Evolutionary conservation across 2,329 filamentous ascomycete species (phyloP).

Genomic region (Hypoxylon sp.): DNA sequence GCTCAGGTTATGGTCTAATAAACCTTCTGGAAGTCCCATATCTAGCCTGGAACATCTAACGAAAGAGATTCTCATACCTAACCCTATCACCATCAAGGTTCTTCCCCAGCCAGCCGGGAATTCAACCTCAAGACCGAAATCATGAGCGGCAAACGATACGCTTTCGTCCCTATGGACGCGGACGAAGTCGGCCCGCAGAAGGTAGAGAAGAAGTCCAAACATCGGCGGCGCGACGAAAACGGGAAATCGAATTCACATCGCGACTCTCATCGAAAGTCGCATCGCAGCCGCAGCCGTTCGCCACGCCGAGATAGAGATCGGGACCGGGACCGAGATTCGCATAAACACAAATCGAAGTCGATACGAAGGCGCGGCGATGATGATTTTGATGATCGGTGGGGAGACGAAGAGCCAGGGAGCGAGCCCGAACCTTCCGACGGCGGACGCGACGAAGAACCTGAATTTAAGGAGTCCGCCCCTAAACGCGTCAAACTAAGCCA

Average conservation of each 20-base stretch:
- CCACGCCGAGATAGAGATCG: slow-evolving; percentile 44
- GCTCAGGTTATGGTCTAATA: not conserved
- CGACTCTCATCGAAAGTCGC: slow-evolving; percentile 50
- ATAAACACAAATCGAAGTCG: slow-evolving; percentile 57
- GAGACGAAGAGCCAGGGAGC: slow-evolving; percentile 76
- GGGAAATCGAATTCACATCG: slow-evolving; percentile 44
- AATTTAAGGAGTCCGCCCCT: slow-evolving; percentile 77
- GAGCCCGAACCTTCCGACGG: slow-evolving; percentile 63
- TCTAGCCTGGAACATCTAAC: not conserved
- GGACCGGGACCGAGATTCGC: slow-evolving; percentile 33
- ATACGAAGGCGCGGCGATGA: slow-evolving; percentile 61
- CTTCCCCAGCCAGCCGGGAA: not conserved
- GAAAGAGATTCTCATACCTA: not conserved
- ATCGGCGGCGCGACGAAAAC: slow-evolving; percentile 57
- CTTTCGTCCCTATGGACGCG: slow-evolving; percentile 77
- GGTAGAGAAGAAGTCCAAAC: slow-evolving; percentile 62
- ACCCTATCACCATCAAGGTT: not conserved
- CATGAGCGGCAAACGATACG: slow-evolving; percentile 74
- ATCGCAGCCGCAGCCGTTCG: slow-evolving; percentile 52
- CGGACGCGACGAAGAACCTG: slow-evolving; percentile 67
- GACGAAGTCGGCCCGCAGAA: slow-evolving; percentile 71
- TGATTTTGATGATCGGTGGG: slow-evolving; percentile 85
- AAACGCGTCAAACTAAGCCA: slow-evolving; percentile 79
- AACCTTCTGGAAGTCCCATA: not conserved
- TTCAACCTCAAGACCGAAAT: slow-evolving; percentile 3